A percentile compares a stretch with the other conserved stretches of the same genome.
Conservation (phyloP, 148 eudicot genomes). For the Rheum nobile region DNA sequence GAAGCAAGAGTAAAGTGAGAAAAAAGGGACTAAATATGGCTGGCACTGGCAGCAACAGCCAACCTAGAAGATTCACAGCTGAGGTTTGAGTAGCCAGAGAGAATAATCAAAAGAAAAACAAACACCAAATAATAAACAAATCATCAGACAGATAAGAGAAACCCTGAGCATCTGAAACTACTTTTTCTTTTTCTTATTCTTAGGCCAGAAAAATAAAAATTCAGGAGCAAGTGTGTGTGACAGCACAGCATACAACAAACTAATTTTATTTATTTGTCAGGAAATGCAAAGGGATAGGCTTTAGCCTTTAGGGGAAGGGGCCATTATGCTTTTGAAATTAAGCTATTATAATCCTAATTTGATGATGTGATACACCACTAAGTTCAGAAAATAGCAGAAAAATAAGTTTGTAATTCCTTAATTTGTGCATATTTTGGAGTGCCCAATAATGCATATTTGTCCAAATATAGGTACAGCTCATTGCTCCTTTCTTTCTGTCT, state of each 20-base stretch:
- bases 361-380: neutral
- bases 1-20: slow-evolving; percentile 7
- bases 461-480: neutral
- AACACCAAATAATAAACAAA: neutral
- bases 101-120: neutral
- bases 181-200: neutral
- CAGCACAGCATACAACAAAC: neutral
- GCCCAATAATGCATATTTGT: slow-evolving; percentile 6
- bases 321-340: slow-evolving; percentile 14
- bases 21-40: neutral
- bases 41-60: slow-evolving; percentile 7
- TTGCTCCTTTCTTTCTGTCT: neutral
- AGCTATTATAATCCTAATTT: neutral
- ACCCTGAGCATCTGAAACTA: neutral
- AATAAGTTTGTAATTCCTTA: neutral
- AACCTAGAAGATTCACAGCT: neutral
- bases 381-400: neutral
- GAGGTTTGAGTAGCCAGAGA: neutral
- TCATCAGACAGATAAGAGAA: neutral
- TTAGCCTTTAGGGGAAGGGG: slow-evolving; percentile 16
- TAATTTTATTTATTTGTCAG: neutral
- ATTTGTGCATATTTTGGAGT: neutral
- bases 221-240: neutral
- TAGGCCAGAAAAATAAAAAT: neutral
- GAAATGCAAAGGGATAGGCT: slow-evolving; percentile 31